Percentiles rank a stretch among this genome's conserved stretches.
phyloP scores from a whole-genome alignment of 2,329 filamentous ascomycete species.

The Scleromitrula shiraiana region DNA sequence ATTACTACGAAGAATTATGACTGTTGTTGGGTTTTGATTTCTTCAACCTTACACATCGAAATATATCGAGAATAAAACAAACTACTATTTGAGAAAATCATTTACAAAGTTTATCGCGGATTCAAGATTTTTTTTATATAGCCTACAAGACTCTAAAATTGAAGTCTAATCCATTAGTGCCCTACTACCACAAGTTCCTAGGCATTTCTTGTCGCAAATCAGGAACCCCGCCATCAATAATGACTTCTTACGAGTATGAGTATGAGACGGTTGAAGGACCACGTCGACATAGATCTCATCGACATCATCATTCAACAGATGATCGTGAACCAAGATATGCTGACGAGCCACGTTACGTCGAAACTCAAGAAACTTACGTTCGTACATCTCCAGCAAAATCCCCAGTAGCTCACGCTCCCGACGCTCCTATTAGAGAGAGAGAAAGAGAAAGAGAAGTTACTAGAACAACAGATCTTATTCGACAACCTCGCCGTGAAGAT shows the following conservation, averaged over 20 bases:
- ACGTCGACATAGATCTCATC: conserved; percentile 23
- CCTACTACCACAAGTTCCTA: neutral
- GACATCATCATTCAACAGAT: conserved; percentile 26
- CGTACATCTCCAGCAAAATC: conserved; percentile 17
- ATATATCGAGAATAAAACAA: neutral
- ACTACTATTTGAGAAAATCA: neutral
- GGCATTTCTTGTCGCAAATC: conserved; percentile 2
- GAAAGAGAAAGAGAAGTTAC: conserved; percentile 4
- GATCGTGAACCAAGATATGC: conserved; percentile 41
- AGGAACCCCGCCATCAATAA: conserved; percentile 2
- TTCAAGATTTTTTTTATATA: neutral
- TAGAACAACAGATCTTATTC: conserved; percentile 48
- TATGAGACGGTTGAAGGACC: conserved; percentile 19
- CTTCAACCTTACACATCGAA: neutral
- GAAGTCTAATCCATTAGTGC: conserved; percentile 1
- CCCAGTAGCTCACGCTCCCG: conserved; percentile 21
- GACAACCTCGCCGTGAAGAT: conserved; percentile 55
- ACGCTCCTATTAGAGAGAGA: conserved; percentile 12
- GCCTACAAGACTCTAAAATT: neutral
- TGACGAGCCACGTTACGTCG: conserved; percentile 46
- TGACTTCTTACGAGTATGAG: conserved; percentile 20
- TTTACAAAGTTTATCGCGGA: neutral
- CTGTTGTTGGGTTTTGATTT: neutral
- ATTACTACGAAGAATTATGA: neutral
- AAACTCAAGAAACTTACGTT: conserved; percentile 33